Evolutionary conservation across 805 yeast species (phyloP).

Genomic region (Dipodascus albidus): DNA sequence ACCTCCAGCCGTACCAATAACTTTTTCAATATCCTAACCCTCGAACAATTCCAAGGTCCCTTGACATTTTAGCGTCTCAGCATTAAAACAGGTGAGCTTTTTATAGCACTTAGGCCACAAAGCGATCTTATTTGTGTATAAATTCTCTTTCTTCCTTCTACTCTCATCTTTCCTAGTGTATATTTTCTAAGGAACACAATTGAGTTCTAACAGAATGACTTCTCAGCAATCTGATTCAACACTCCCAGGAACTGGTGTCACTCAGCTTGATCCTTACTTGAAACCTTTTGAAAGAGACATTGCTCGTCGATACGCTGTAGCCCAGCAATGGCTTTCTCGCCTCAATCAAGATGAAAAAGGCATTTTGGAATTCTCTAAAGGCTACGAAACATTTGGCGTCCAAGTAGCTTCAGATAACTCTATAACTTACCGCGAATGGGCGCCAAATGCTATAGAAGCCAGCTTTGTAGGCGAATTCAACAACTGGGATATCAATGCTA

Average conservation of each 20-base stretch:
- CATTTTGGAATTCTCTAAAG: constrained; percentile 56
- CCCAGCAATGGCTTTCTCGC: constrained; percentile 48
- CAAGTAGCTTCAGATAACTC: constrained; percentile 44
- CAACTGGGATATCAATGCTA: constrained; percentile 53
- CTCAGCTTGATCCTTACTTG: constrained; percentile 75
- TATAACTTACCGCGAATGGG: constrained; percentile 69
- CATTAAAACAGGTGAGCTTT: background rate
- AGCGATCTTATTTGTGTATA: background rate
- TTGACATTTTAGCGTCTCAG: background rate
- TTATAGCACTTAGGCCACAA: background rate
- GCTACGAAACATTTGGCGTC: constrained; percentile 69
- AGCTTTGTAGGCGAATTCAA: constrained; percentile 89
- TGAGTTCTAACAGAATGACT: background rate
- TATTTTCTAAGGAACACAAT: background rate
- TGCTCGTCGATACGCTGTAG: constrained; percentile 52
- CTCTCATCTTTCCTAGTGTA: background rate
- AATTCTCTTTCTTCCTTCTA: background rate
- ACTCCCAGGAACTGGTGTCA: constrained; percentile 18
- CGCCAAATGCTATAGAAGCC: constrained; percentile 74
- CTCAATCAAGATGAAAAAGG: constrained; percentile 54
- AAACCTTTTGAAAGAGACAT: constrained; percentile 65
- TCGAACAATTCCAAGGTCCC: no score
- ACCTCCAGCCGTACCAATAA: background rate
- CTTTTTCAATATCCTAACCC: background rate
- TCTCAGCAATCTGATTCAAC: background rate